phyloP scores from a whole-genome alignment of 805 yeast genomes.

The Ogataea pilisensis region DNA sequence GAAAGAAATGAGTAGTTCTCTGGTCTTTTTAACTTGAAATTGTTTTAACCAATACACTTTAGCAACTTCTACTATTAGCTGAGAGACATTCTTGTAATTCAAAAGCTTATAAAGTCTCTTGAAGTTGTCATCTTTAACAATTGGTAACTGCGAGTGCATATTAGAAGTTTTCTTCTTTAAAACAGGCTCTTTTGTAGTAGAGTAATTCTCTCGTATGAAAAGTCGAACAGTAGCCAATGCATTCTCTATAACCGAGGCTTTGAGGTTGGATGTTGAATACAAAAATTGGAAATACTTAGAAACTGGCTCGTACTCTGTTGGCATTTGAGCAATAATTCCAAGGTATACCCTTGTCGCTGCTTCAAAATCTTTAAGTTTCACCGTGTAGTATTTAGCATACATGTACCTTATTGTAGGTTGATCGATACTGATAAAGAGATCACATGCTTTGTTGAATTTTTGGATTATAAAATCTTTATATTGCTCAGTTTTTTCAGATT shows the following conservation, averaged over 20 bases:
- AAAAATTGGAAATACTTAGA: constrained; percentile 15
- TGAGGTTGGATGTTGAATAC: constrained; percentile 6
- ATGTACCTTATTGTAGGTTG: constrained; percentile 24
- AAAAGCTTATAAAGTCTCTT: constrained; percentile 11
- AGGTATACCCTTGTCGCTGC: constrained; percentile 19
- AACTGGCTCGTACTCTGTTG: constrained; percentile 14
- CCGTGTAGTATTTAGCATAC: constrained; percentile 26
- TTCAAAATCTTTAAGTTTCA: constrained; percentile 16
- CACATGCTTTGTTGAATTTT: constrained; percentile 50
- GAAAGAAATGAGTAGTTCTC: constrained; percentile 24
- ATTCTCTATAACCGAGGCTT: constrained; percentile 8
- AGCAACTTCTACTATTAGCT: constrained; percentile 27
- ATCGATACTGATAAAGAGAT: constrained; percentile 32
- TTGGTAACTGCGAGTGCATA: neutral
- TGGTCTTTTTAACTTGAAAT: constrained; percentile 17
- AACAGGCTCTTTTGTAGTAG: constrained; percentile 1
- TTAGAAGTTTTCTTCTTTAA: constrained; percentile 7
- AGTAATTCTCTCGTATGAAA: constrained; percentile 12
- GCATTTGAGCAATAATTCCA: constrained; percentile 11
- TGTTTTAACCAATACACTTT: constrained; percentile 23
- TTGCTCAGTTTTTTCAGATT: constrained; percentile 25
- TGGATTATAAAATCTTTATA: constrained; percentile 28
- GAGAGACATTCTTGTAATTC: constrained; percentile 23
- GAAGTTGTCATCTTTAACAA: constrained; percentile 12
- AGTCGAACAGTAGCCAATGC: constrained; percentile 11